Evolutionary conservation across 441 rosid genomes (phyloP).

Genomic region (Eruca vesicaria): DNA sequence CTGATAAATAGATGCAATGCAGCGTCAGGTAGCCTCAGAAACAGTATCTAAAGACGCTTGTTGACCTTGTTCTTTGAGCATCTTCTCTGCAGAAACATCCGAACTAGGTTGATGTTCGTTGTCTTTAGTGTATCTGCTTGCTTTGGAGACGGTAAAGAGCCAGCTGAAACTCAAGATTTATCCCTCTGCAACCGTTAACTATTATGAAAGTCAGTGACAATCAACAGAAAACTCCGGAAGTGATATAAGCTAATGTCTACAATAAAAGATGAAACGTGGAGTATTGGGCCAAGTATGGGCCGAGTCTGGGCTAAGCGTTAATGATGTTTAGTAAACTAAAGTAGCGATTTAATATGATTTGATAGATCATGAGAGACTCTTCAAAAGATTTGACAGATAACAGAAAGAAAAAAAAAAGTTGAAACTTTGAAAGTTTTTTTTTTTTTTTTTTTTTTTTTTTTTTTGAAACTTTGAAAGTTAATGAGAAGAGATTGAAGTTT

Average conservation of each 20-base stretch:
- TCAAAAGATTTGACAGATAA: slow-evolving; percentile 9
- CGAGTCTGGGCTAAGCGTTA: not conserved
- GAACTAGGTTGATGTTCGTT: no score
- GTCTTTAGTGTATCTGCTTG: no score
- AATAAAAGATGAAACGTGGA: not conserved
- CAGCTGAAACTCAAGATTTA: slow-evolving; percentile 39
- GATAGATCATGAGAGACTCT: not conserved
- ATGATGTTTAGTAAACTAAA: not conserved
- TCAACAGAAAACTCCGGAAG: not conserved
- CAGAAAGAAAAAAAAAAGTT: not conserved
- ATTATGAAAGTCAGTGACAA: not conserved
- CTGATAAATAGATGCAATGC: no score
- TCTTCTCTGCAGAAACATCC: no score
- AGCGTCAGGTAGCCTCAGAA: no score
- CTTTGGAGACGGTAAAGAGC: slow-evolving; percentile 48
- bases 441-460: no score
- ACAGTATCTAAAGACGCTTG: no score
- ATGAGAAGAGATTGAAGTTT: not conserved
- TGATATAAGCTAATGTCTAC: not conserved
- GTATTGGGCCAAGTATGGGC: not conserved
- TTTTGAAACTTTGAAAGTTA: no score
- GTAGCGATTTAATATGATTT: not conserved
- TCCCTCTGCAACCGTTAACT: slow-evolving; percentile 73
- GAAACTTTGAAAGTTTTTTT: not conserved
- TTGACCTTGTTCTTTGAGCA: no score